Evolutionary conservation across 768 basidiomycete genomes (phyloP).

Genomic region (Leccinellum luteum): DNA sequence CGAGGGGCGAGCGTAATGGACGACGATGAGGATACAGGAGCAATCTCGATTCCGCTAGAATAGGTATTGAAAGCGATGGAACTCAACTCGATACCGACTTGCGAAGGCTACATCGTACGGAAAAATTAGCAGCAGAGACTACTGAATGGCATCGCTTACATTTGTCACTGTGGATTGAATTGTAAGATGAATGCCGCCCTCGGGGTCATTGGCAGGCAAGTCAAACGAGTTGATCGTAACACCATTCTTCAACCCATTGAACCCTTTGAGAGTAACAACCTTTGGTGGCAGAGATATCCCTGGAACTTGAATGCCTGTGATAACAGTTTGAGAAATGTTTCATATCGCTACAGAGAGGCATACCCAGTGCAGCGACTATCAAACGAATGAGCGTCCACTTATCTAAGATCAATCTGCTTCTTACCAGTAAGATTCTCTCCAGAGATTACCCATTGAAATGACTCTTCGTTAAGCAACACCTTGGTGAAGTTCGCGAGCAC

Average conservation of each 20-base stretch:
- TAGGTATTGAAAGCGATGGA: slow-evolving; percentile 62
- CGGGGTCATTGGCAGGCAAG: slow-evolving; percentile 66
- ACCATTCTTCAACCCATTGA: slow-evolving; percentile 63
- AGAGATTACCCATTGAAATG: slow-evolving; percentile 68
- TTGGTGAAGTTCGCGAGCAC: slow-evolving; percentile 66
- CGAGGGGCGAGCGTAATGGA: slow-evolving; percentile 54
- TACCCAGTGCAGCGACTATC: slow-evolving; percentile 58
- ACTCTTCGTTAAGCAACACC: slow-evolving; percentile 58
- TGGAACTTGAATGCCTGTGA: slow-evolving; percentile 53
- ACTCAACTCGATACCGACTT: slow-evolving; percentile 66
- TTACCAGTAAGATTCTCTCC: slow-evolving; percentile 60
- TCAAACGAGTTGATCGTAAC: slow-evolving; percentile 68
- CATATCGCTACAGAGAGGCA: slow-evolving; percentile 5
- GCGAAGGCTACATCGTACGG: slow-evolving; percentile 54
- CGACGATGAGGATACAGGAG: slow-evolving; percentile 50
- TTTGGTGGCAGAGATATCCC: slow-evolving; percentile 56
- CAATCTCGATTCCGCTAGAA: slow-evolving; percentile 52
- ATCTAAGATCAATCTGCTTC: slow-evolving; percentile 6
- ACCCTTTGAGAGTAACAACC: slow-evolving; percentile 62
- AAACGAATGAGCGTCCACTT: slow-evolving; percentile 6
- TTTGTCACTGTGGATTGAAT: slow-evolving; percentile 59
- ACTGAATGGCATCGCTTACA: slow-evolving; percentile 35
- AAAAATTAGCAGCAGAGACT: slow-evolving; percentile 6
- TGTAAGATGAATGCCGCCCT: slow-evolving; percentile 67
- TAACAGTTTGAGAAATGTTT: not conserved